Percentiles rank a stretch among this genome's conserved stretches.
These are phyloP conservation scores for Paracoccidioides lutzii DNA, from an alignment of 2,329 filamentous ascomycete genomes.

Conservation along the genomic window DNA sequence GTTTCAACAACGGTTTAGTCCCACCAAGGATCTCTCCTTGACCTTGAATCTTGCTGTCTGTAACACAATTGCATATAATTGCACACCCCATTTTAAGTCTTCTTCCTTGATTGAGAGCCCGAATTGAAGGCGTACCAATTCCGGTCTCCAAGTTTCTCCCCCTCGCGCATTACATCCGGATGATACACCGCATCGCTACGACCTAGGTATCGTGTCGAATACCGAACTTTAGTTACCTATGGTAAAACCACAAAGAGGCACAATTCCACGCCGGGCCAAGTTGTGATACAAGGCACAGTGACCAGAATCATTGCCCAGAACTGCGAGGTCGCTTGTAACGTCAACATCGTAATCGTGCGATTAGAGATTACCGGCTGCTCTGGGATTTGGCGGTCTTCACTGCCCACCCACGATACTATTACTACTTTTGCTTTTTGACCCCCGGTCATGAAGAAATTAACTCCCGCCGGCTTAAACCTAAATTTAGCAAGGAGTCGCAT, in stretches of 20 bases:
- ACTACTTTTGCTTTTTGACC: not conserved
- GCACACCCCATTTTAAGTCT: not conserved
- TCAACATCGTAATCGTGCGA: not conserved
- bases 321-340: not conserved
- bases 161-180: not conserved
- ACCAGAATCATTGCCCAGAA: not conserved
- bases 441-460: not conserved
- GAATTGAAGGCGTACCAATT: not conserved
- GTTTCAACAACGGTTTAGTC: conserved; percentile 1
- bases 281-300: not conserved
- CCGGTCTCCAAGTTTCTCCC: not conserved
- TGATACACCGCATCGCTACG: not conserved
- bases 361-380: not conserved
- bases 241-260: not conserved
- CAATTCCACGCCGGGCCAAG: conserved; percentile 1
- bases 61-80: not conserved
- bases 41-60: not conserved
- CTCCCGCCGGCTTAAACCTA: not conserved
- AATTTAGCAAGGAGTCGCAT: not conserved
- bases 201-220: not conserved
- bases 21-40: not conserved
- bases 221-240: not conserved
- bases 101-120: not conserved
- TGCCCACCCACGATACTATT: not conserved
- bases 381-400: not conserved